Percentiles rank a stretch among this genome's conserved stretches.
Conservation (phyloP, 352 stramenopile genomes). For the Phytopythium oedochilum region DNA sequence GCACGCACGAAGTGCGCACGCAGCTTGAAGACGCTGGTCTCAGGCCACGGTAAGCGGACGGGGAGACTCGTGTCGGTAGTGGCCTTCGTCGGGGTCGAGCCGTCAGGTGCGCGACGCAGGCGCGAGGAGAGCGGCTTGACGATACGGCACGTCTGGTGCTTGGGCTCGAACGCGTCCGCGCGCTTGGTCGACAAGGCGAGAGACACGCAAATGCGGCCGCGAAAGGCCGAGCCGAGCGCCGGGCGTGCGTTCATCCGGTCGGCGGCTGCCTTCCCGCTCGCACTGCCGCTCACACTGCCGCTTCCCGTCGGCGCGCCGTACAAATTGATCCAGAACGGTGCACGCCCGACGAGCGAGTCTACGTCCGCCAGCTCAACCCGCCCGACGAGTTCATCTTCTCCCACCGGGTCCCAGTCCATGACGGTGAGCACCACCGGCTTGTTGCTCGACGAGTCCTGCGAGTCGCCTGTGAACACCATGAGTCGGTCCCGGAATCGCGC, state of each 20-base stretch:
- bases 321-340: slow-evolving; percentile 71
- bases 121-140: background rate
- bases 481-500: slow-evolving; percentile 64
- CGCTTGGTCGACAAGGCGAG: slow-evolving; percentile 48
- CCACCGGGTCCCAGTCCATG: slow-evolving; percentile 69
- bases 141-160: slow-evolving; percentile 56
- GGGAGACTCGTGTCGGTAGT: background rate
- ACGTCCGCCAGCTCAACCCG: slow-evolving; percentile 41
- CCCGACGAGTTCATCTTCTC: slow-evolving; percentile 57
- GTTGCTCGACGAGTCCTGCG: slow-evolving; percentile 5
- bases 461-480: slow-evolving; percentile 25
- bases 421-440: slow-evolving; percentile 36
- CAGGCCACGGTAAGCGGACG: slow-evolving; percentile 36
- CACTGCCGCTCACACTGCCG: slow-evolving; percentile 22
- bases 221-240: slow-evolving; percentile 62
- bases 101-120: background rate
- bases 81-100: background rate
- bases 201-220: slow-evolving; percentile 69
- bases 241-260: slow-evolving; percentile 60
- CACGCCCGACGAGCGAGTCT: slow-evolving; percentile 21
- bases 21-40: slow-evolving; percentile 57
- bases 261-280: slow-evolving; percentile 17
- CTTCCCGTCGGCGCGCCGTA: slow-evolving; percentile 57
- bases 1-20: slow-evolving; percentile 61
- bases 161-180: slow-evolving; percentile 53